Conservation (phyloP, 345 rosid genomes). For the Reutealis trisperma region DNA sequence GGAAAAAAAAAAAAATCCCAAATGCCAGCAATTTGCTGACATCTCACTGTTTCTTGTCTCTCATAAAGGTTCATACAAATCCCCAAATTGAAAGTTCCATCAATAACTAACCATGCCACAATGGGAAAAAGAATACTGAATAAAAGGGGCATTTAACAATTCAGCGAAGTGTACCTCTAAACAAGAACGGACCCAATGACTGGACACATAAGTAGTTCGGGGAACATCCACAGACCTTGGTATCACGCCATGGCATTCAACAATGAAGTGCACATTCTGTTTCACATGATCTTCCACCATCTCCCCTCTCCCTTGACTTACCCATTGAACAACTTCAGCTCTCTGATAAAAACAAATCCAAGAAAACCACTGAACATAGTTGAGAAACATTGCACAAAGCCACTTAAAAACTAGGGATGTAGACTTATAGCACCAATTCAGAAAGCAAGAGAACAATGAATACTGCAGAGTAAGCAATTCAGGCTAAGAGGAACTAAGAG, state of each 20-base stretch:
- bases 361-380: neutral
- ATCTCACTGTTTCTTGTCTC: neutral
- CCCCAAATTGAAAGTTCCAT: neutral
- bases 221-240: slow-evolving; percentile 30
- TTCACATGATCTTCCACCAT: slow-evolving; percentile 44
- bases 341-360: slow-evolving; percentile 49
- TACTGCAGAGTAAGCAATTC: neutral
- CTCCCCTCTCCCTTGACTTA: slow-evolving; percentile 86
- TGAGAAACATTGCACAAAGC: neutral
- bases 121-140: neutral
- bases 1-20: neutral
- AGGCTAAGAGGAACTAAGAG: neutral
- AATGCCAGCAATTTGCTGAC: neutral
- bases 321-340: slow-evolving; percentile 80
- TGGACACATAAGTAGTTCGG: slow-evolving; percentile 61
- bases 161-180: slow-evolving; percentile 60
- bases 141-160: neutral
- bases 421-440: neutral
- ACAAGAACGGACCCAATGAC: slow-evolving; percentile 94
- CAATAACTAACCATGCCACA: neutral
- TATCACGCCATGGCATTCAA: slow-evolving; percentile 76
- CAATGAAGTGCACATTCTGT: slow-evolving; percentile 51
- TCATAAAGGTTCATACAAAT: neutral
- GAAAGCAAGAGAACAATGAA: neutral
- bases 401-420: slow-evolving; percentile 5